Base-by-base conservation (phyloP, 768 basidiomycete species). In the Mycena floridula region DNA sequence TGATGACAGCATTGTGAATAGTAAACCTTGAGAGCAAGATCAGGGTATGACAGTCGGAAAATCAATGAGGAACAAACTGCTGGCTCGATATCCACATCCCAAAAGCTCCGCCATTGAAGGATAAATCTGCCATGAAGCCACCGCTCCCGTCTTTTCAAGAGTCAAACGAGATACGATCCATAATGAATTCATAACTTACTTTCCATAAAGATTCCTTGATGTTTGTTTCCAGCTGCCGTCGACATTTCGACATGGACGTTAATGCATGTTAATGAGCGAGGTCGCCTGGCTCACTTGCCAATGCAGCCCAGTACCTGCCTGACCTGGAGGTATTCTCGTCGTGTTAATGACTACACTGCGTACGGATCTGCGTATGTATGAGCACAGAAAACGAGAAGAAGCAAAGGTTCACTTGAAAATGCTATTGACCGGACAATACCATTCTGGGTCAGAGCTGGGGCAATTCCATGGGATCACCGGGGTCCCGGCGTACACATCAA, bases 211-310 rank as follows among this genome's bases (percentile, higher is more conserved):
- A 89, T 63, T 79, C 84, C 85, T 72, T 83, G 79, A 51, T 89
- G 87, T 7, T 71, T 73, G 5, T 77, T 86, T 44, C 77, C 72
- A 22, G 72, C 50, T 7, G 68, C 78, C 16, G 73, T 73, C 13
- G 82, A 85, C 84, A 89, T 83, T 46, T 83, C 61, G 43, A 89
- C 72, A 15, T 77, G 73, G 48, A 90, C 76, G n/a, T 16, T 32
- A 32, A 32, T 9, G 28, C 9, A 32, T 32, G 58, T 89, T 88
- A 49, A 81, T 69, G 39, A 90, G 61, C 0, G 82, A 85, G 0
- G 87, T 89, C 9, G 81, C 72, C 59, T 90, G 87, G 0, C 88
- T 77, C 22, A 89, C 82, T 64, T 90, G 87, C 87, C 87, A 90
- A 55, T 90, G 87, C 25, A 90, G 66, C 25, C 84, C 86, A 11